phyloP scores from a whole-genome alignment of 1,284 basidiomycete species.

The Coriolopsis trogii region DNA sequence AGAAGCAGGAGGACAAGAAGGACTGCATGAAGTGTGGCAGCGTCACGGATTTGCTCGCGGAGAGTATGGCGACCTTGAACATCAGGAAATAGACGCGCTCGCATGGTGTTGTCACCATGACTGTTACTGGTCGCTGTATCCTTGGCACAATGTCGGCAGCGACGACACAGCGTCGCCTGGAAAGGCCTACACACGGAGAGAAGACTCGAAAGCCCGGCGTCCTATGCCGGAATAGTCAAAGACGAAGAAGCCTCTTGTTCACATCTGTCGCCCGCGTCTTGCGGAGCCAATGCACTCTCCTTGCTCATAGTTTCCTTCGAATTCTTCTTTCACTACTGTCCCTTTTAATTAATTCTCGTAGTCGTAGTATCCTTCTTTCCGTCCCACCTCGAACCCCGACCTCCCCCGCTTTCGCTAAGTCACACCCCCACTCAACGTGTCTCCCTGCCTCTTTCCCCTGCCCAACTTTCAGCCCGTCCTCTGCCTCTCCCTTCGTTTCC shows the following conservation, averaged over 20 bases:
- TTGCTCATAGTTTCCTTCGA: slow-evolving; percentile 15
- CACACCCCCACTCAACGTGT: no score
- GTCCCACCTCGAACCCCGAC: no score
- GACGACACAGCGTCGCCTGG: not conserved
- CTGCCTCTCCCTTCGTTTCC: no score
- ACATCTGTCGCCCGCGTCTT: not conserved
- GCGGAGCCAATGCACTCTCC: slow-evolving; percentile 4
- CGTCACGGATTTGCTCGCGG: slow-evolving; percentile 55
- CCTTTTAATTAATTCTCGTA: no score
- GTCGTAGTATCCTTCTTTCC: no score
- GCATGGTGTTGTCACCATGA: not conserved
- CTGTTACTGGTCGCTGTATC: not conserved
- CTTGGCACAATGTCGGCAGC: not conserved
- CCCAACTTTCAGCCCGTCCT: no score
- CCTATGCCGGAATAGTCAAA: not conserved
- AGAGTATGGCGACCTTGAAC: slow-evolving; percentile 64
- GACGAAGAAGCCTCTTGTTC: slow-evolving; percentile 8
- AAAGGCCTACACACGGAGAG: not conserved
- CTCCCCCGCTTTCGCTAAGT: no score
- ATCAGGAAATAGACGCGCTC: slow-evolving; percentile 44
- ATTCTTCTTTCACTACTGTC: no score
- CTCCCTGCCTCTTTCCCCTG: no score
- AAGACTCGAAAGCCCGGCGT: not conserved
- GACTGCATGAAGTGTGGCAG: slow-evolving; percentile 30
- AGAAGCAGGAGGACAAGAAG: slow-evolving; percentile 15